Base-by-base conservation (phyloP, 257 asterid species). In the Lycium barbarum region DNA sequence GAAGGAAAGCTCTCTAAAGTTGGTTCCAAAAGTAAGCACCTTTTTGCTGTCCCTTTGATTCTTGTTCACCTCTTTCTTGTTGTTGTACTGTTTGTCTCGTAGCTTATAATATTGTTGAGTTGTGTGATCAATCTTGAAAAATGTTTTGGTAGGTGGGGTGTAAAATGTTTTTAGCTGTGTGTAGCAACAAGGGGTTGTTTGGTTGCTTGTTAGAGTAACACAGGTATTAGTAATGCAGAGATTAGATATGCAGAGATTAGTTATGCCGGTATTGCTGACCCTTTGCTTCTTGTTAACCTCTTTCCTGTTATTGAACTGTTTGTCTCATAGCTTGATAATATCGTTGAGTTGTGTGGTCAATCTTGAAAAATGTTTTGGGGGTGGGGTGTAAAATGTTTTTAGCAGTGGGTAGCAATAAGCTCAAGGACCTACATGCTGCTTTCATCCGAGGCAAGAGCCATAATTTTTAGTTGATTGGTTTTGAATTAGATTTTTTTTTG, bases 1-100 rank as follows among this genome's bases (percentile, higher is more conserved):
- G 83, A 89, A 40, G 98, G 98, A 67, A 93, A 90, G 87, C 94
- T 92, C 43, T 84, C 88, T 88, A 92, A 85, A 88, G 54, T 90
- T 74, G 94, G 94, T 35, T 83, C 93, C 89, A 94, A 93, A 86
- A 90, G 98, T 94, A 92, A 78, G 87, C 43, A 18, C 55, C 17
- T 35, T 63, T 17, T 58, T 57, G 13, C 15, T 83, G 51, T n/a
- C 54, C 38, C 43, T 53, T 4, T 12, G 33, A 13, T 72, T 84
- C 71, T 22, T 13, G 5, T 26, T 36, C 80, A 33, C 9, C 6
- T 33, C 7, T 81, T 62, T 36, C 20, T 1, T 43, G 18, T 36
- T 61, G 9, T 45, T 20, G 12, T 17, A 17, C 20, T 51, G 65
- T 79, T 26, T 58, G 33, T 26, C 33, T 26, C 33, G 33, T 26